Base-by-base conservation (phyloP, 2,329 filamentous ascomycete species). In the Keithomyces neogunnii region DNA sequence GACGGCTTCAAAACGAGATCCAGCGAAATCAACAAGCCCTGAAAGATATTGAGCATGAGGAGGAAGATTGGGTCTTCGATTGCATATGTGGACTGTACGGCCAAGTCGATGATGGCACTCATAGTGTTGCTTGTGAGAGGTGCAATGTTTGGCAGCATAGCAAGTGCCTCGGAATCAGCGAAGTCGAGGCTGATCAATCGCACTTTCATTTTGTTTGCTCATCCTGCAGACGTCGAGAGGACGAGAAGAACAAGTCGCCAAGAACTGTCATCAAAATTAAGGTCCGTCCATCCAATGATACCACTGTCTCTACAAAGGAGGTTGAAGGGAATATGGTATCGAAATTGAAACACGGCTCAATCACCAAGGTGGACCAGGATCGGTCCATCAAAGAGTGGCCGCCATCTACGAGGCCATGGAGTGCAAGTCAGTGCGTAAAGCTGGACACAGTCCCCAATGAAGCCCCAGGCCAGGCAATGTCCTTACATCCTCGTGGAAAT, bases 61-160 rank as follows among this genome's bases (percentile, higher is more conserved):
- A 93, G 46, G 88, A 89, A 10, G 82, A 90, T 48, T 97, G 93
- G 93, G 80, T 89, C 39, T 99, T 99, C 60, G 93, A 99, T 65
- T 99, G 93, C 65, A 79, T 88, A 30, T 99, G 93, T 66, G 92
- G 92, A 30, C 78, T 90, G 28, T 85, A 96, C 66, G 93, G 93
- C 28, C 86, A 95, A 60, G 88, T 96, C 53, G 93, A 99, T 61
- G 93, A 97, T 65, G 93, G 93, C 36, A 86, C 89, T 6, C 91
- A 96, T 64, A 96, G 90, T 65, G 84, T 99, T 57, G 88, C 91
- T 31, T 99, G 93, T 69, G 93, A 99, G 64, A 84, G 78, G 58
- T 99, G 93, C 73, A 95, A 86, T 63, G 85, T 95, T 46, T 99
- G 93, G 93, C 92, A 97, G 66, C 93, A 99, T 64, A 95, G 90